A percentile compares a stretch with the other conserved stretches of the same genome.
Evolutionary conservation across 805 yeast species (phyloP).

Genomic region (Hagleromyces aurorensis): DNA sequence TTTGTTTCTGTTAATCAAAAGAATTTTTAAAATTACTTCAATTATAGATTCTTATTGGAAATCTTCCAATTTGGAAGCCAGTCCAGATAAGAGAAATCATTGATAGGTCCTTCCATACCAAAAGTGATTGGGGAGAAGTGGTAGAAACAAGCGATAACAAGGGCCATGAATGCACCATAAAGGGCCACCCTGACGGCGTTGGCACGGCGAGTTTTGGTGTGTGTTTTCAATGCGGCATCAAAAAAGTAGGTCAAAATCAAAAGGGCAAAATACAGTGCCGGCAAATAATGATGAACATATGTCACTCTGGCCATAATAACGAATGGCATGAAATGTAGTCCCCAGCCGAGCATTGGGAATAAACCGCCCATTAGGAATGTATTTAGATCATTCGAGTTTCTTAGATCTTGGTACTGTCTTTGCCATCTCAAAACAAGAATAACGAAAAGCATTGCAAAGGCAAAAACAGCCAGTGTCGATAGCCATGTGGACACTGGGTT

Average conservation of each 20-base stretch:
- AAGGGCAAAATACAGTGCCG: constrained; percentile 73
- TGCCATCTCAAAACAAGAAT: constrained; percentile 66
- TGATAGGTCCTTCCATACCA: constrained; percentile 51
- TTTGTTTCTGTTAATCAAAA: too few species aligned
- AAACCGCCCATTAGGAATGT: constrained; percentile 62
- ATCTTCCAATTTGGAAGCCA: constrained; percentile 45
- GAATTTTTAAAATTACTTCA: too few species aligned
- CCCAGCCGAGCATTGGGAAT: constrained; percentile 77
- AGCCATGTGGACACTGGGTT: constrained; percentile 77
- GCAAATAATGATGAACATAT: constrained; percentile 78
- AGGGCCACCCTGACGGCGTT: constrained; percentile 23
- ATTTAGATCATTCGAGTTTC: constrained; percentile 38
- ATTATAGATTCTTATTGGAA: constrained; percentile 17
- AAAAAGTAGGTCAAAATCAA: constrained; percentile 46
- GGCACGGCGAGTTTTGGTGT: constrained; percentile 26
- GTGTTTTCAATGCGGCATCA: constrained; percentile 36
- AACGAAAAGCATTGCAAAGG: constrained; percentile 42
- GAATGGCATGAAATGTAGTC: constrained; percentile 68
- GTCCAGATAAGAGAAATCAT: constrained; percentile 36
- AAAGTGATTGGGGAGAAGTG: constrained; percentile 53
- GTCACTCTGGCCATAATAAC: constrained; percentile 80
- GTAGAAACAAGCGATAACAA: constrained; percentile 48
- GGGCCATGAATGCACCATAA: constrained; percentile 35
- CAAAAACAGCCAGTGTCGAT: constrained; percentile 52
- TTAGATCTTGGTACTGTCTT: constrained; percentile 64